Base-by-base conservation (phyloP, 345 rosid species). In the Durio zibethinus region DNA sequence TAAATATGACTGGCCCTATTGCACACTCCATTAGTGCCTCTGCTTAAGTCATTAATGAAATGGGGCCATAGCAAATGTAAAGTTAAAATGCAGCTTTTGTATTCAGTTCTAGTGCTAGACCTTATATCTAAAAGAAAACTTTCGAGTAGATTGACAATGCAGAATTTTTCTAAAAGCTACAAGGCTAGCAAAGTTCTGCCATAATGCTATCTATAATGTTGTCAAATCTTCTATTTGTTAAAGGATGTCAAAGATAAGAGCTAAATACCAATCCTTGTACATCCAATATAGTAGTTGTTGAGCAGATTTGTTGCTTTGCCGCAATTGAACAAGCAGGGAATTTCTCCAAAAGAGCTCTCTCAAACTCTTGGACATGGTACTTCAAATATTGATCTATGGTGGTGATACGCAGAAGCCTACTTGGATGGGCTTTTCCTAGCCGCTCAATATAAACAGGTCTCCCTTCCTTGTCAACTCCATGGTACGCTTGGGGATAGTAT, bases 281-380 rank as follows among this genome's bases (percentile, higher is more conserved):
- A 86, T 96, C 99, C 82, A 96, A 79, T 83, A 96, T 84, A 21
- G 98, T 93, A 72, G 99, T 93, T 0, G 97, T 89, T 29, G 98
- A 86, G 78, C 90, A 85, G 68, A 96, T 91, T 79, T 84, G 83
- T 67, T 85, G 90, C 86, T 89, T 96, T 72, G 98, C 88, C 20
- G 99, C 94, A 79, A 96, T 83, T 2, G 99, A 92, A 81, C 99
- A 96, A 50, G 97, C 97, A 71, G 97, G 97, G 79, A 93, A 93
- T 79, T 93, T 96, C 86, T 92, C 99, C 18, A 59, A 81, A 56
- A 93, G 80, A 63, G 98, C 91, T 87, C 79, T 90, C 91, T 96
- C 99, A 85, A 96, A 93, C 88, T 92, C 98, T 81, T 91, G 97
- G 45, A 96, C 98, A 82, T 93, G 99, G 87, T 96, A 91, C 86